These are phyloP conservation scores for Prunus mira DNA, from an alignment of 306 rosid genomes.

Conservation along the genomic window DNA sequence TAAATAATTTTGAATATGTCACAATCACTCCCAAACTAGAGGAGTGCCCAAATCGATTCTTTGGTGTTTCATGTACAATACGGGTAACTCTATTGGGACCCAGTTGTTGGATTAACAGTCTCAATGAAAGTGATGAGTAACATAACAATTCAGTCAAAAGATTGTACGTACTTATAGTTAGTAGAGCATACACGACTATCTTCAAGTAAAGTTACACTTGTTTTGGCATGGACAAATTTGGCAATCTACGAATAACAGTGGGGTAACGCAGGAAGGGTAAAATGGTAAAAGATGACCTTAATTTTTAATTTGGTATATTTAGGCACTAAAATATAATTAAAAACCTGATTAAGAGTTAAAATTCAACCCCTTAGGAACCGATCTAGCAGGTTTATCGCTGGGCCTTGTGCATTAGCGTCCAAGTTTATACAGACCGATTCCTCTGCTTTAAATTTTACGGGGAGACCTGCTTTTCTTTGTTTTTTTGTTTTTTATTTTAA, in stretches of 20 bases:
- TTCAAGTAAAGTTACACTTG: not conserved
- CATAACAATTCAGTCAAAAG: too few relatives aligned
- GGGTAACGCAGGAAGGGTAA: not conserved
- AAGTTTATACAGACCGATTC: constrained; percentile 32
- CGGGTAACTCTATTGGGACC: too few relatives aligned
- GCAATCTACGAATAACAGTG: not conserved
- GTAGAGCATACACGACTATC: too few relatives aligned
- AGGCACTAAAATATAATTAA: not conserved
- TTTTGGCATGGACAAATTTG: constrained; percentile 9
- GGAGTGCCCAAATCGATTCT: too few relatives aligned
- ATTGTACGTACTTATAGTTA: too few relatives aligned
- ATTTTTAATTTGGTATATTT: not conserved
- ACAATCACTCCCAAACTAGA: too few relatives aligned
- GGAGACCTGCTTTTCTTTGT: constrained; percentile 15
- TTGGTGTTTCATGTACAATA: too few relatives aligned
- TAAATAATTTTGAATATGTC: too few relatives aligned
- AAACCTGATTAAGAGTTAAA: constrained; percentile 20
- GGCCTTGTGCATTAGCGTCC: constrained; percentile 41
- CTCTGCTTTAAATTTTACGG: constrained; percentile 29
- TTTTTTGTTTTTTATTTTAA: not conserved
- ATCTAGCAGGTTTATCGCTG: constrained; percentile 53
- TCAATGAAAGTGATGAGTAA: too few relatives aligned
- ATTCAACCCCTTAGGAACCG: constrained; percentile 41
- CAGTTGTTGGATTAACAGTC: too few relatives aligned
- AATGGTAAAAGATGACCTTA: not conserved